Conservation (phyloP, 257 asterid genomes). For the Solanum peruvianum region DNA sequence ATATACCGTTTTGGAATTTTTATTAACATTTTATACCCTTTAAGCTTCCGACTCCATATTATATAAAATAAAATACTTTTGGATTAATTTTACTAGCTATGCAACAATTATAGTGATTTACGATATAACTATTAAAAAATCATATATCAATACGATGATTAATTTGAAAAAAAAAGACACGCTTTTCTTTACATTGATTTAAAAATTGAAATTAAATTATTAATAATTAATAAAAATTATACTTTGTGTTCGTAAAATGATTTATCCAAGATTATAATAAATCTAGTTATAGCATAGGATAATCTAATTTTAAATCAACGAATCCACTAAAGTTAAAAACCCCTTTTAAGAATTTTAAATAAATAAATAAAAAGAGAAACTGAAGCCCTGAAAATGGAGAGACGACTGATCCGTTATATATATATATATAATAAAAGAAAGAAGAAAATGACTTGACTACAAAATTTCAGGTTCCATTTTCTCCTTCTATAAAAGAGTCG, state of each 20-base stretch:
- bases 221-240: too few species aligned
- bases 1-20: too few species aligned
- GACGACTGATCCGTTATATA: neutral
- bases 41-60: too few species aligned
- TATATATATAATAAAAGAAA: neutral
- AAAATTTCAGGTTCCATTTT: neutral
- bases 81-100: neutral
- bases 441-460: neutral
- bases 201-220: too few species aligned
- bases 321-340: neutral
- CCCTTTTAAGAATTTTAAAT: neutral
- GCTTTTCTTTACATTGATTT: too few species aligned
- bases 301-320: neutral
- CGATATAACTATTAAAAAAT: neutral
- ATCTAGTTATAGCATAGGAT: too few species aligned
- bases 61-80: neutral
- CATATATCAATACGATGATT: neutral
- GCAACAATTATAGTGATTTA: neutral
- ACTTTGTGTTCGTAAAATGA: too few species aligned
- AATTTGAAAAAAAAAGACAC: neutral
- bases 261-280: neutral
- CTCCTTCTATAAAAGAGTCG: neutral
- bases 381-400: neutral
- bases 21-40: too few species aligned
- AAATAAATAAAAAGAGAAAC: neutral